Percentiles rank a stretch among this genome's conserved stretches.
phyloP scores from a whole-genome alignment of 2,329 filamentous ascomycete species.

The Ascomycota sp. region DNA sequence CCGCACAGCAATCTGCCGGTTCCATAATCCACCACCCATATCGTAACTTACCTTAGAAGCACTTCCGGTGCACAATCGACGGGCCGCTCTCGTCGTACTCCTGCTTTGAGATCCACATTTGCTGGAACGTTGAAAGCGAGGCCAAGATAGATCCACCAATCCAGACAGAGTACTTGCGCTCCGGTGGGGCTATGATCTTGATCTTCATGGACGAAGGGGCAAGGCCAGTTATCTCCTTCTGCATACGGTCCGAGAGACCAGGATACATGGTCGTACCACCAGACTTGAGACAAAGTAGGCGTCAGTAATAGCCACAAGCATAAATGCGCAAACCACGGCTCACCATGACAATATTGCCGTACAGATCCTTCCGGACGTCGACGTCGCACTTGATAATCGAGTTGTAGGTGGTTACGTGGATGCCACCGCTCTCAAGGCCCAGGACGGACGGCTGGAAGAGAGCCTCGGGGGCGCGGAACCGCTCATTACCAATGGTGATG shows the following conservation, averaged over 20 bases:
- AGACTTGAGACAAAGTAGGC: constrained; percentile 48
- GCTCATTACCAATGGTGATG: constrained; percentile 99
- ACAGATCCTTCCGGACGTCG: constrained; percentile 98
- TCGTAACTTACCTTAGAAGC: constrained; percentile 75
- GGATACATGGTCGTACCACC: constrained; percentile 99
- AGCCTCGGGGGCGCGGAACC: constrained; percentile 98
- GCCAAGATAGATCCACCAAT: constrained; percentile 99
- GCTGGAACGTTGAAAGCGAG: constrained; percentile 99
- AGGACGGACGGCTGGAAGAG: constrained; percentile 98
- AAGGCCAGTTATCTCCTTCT: constrained; percentile 99
- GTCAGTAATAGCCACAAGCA: constrained; percentile 1
- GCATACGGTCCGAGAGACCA: constrained; percentile 99
- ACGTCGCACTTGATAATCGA: constrained; percentile 99
- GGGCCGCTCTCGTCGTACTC: constrained; percentile 99
- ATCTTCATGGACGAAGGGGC: constrained; percentile 99
- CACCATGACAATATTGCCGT: constrained; percentile 99
- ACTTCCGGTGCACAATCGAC: constrained; percentile 99
- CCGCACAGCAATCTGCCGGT: background rate
- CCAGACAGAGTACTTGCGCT: constrained; percentile 99
- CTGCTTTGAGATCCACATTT: constrained; percentile 99
- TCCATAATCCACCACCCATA: background rate
- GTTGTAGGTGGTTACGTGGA: constrained; percentile 99
- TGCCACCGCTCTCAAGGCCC: constrained; percentile 95
- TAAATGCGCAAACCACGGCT: constrained; percentile 10
- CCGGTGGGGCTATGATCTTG: constrained; percentile 99